Evolutionary conservation across 768 basidiomycete species (phyloP).

Genomic region (Mycena vitilis): DNA sequence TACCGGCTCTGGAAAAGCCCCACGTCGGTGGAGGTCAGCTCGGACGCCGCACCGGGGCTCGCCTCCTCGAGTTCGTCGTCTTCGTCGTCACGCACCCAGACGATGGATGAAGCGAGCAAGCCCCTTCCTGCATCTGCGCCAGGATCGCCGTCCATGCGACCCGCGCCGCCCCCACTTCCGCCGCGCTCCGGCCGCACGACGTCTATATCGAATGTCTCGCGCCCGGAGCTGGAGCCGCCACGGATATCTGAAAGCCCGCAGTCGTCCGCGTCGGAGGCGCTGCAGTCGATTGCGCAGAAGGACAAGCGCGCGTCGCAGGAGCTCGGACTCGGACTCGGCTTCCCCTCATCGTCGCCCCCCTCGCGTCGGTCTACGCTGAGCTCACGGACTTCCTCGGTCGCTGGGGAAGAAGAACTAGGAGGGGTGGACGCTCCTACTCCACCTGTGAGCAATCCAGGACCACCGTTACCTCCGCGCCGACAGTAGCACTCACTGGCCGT

Average conservation of each 20-base stretch:
- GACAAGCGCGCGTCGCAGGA: slow-evolving; percentile 50
- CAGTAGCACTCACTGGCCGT: slow-evolving; percentile 1
- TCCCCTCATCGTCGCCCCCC: slow-evolving; percentile 24
- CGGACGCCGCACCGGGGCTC: slow-evolving; percentile 10
- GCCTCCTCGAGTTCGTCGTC: slow-evolving; percentile 26
- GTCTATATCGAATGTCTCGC: slow-evolving; percentile 42
- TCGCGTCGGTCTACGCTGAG: slow-evolving; percentile 31
- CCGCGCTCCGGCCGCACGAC: slow-evolving; percentile 52
- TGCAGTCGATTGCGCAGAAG: slow-evolving; percentile 67
- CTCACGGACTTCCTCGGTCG: not conserved
- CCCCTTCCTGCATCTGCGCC: slow-evolving; percentile 9
- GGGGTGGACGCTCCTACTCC: not conserved
- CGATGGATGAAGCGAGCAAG: slow-evolving; percentile 20
- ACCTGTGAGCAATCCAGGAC: slow-evolving; percentile 15
- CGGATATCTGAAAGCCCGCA: slow-evolving; percentile 35
- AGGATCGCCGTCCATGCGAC: slow-evolving; percentile 21
- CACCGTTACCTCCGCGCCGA: slow-evolving; percentile 25
- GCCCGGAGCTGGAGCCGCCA: slow-evolving; percentile 42
- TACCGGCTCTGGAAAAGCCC: slow-evolving; percentile 83
- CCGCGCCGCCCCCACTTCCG: slow-evolving; percentile 58
- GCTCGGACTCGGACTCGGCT: slow-evolving; percentile 16
- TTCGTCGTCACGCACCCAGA: slow-evolving; percentile 24
- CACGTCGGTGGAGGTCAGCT: slow-evolving; percentile 34
- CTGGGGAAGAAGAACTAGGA: slow-evolving; percentile 11
- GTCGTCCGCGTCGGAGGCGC: slow-evolving; percentile 62